phyloP scores from a whole-genome alignment of 257 asterid genomes.

The Nicotiana obtusifolia region DNA sequence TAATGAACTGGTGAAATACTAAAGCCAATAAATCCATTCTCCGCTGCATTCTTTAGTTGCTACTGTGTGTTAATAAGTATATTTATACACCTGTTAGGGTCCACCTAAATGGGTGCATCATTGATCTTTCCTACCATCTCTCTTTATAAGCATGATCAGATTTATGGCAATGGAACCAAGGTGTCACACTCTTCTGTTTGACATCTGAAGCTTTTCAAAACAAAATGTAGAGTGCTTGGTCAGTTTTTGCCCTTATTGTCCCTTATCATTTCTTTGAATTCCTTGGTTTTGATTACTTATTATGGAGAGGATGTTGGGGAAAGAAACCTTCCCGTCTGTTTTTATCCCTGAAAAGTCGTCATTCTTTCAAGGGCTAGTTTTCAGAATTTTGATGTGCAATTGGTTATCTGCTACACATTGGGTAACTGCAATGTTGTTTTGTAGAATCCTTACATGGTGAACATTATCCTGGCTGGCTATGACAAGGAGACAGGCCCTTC shows the following conservation, averaged over 20 bases:
- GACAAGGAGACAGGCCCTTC: conserved; percentile 94
- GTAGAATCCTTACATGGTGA: conserved; percentile 84
- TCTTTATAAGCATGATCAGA: not conserved
- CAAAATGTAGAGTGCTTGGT: not conserved
- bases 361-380: not conserved
- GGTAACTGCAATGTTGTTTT: not conserved
- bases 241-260: not conserved
- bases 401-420: not conserved
- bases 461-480: conserved; percentile 82
- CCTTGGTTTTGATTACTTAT: not conserved
- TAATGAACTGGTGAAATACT: not conserved
- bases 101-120: not conserved
- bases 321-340: not conserved
- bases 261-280: not conserved
- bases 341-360: not conserved
- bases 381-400: not conserved
- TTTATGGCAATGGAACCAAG: not conserved
- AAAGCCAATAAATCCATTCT: not conserved
- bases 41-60: not conserved
- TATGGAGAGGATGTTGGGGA: not conserved
- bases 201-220: not conserved
- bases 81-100: not conserved
- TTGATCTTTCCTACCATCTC: not conserved
- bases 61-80: not conserved
- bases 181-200: not conserved